phyloP scores from a whole-genome alignment of 2,329 filamentous ascomycete genomes.

The Magnaporthales sp. region DNA sequence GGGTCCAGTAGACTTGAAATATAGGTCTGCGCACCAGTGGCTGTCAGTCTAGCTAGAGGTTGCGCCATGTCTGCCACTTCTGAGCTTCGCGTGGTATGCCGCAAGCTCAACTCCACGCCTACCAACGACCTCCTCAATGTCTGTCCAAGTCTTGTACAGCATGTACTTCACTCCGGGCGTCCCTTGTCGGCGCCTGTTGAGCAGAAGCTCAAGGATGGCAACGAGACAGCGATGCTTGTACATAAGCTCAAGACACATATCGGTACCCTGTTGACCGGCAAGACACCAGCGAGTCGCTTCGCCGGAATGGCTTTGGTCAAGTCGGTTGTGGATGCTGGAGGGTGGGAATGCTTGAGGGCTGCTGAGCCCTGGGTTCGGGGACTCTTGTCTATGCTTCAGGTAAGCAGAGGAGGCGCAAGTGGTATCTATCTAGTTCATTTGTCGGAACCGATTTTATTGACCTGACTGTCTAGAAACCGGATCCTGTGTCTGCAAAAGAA shows the following conservation, averaged over 20 bases:
- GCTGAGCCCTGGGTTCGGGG: slow-evolving; percentile 68
- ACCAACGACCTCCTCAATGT: slow-evolving; percentile 66
- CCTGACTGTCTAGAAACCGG: slow-evolving; percentile 54
- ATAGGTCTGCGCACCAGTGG: background rate
- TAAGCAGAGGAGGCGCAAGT: slow-evolving; percentile 22
- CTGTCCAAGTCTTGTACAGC: slow-evolving; percentile 57
- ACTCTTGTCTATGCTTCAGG: slow-evolving; percentile 66
- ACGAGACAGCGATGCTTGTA: slow-evolving; percentile 61
- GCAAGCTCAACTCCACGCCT: slow-evolving; percentile 62
- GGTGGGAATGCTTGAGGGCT: slow-evolving; percentile 70
- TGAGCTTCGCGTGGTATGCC: slow-evolving; percentile 57
- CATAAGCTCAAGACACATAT: slow-evolving; percentile 78
- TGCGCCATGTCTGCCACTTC: slow-evolving; percentile 33
- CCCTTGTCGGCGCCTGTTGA: slow-evolving; percentile 56
- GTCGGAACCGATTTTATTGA: background rate
- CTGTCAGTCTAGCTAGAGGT: background rate
- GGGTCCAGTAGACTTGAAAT: background rate
- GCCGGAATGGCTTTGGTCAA: slow-evolving; percentile 73
- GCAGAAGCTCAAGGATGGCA: slow-evolving; percentile 49
- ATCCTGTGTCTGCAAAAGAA: slow-evolving; percentile 66
- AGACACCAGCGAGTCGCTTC: slow-evolving; percentile 66
- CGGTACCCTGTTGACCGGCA: slow-evolving; percentile 69
- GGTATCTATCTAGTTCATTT: background rate
- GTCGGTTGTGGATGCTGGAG: slow-evolving; percentile 70
- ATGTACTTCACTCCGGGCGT: slow-evolving; percentile 46